A percentile compares a stretch with the other conserved stretches of the same genome.
phyloP scores from a whole-genome alignment of 75 land plant genomes.

The Isoetes taiwanensis region DNA sequence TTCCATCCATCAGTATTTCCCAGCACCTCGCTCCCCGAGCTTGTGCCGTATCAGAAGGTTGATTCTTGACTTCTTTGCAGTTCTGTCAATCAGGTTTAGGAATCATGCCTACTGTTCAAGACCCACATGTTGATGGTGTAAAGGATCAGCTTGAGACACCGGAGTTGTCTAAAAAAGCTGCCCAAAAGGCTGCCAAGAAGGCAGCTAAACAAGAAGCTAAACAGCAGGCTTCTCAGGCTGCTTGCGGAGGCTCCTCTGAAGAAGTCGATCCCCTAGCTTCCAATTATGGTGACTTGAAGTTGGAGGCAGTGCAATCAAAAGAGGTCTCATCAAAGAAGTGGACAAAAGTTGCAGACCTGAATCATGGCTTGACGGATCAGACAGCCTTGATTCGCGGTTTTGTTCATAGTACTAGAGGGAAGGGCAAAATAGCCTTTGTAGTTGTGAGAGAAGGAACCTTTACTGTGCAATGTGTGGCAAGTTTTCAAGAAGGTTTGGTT shows the following conservation, averaged over 20 bases:
- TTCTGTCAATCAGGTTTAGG: too few species aligned
- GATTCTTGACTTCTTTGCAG: too few species aligned
- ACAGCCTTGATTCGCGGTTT: constrained; percentile 54
- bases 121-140: too few species aligned
- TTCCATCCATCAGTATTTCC: too few species aligned
- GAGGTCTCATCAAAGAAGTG: constrained; percentile 33
- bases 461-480: constrained; percentile 67
- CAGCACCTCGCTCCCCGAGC: too few species aligned
- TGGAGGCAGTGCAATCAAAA: constrained; percentile 46
- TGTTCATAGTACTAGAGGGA: constrained; percentile 50
- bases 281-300: constrained; percentile 57
- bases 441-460: constrained; percentile 47
- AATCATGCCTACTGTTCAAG: too few species aligned
- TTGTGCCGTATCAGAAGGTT: too few species aligned
- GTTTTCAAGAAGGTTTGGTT: constrained; percentile 26
- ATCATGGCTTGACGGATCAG: constrained; percentile 22
- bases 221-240: too few species aligned
- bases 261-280: constrained; percentile 39
- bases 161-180: constrained; percentile 75
- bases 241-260: constrained; percentile 8
- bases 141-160: too few species aligned
- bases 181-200: constrained; percentile 49
- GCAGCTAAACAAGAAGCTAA: constrained; percentile 33
- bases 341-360: constrained; percentile 34
- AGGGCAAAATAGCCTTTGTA: constrained; percentile 60